phyloP scores from a whole-genome alignment of 2,329 filamentous ascomycete genomes.

The Paraphaeosphaeria sporulosa region DNA sequence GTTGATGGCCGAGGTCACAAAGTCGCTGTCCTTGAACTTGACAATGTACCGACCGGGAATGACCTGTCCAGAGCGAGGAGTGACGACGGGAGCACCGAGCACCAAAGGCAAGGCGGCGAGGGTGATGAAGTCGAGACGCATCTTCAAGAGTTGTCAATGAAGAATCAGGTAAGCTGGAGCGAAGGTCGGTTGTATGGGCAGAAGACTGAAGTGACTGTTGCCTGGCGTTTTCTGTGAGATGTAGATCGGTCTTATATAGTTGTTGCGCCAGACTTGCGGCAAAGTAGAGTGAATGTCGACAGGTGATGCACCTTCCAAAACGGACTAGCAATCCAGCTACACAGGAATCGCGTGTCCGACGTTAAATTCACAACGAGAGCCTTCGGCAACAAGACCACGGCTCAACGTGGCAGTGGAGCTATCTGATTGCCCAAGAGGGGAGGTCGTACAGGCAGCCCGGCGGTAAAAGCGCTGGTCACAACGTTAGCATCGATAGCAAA shows the following conservation, averaged over 20 bases:
- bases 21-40: constrained; percentile 52
- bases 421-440: constrained; percentile 36
- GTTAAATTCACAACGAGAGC: constrained; percentile 20
- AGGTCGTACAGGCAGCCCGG: constrained; percentile 39
- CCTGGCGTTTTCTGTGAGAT: constrained; percentile 27
- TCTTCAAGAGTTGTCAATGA: constrained; percentile 37
- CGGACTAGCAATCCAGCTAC: constrained; percentile 30
- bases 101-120: constrained; percentile 49
- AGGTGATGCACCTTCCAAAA: constrained; percentile 41
- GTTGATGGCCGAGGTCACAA: constrained; percentile 36
- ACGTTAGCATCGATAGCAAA: constrained; percentile 33
- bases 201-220: constrained; percentile 36
- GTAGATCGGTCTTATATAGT: constrained; percentile 41
- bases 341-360: constrained; percentile 27
- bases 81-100: constrained; percentile 50
- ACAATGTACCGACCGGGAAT: constrained; percentile 57
- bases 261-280: constrained; percentile 14
- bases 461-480: constrained; percentile 32
- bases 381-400: constrained; percentile 24
- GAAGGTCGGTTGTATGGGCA: constrained; percentile 29
- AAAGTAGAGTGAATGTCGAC: constrained; percentile 18
- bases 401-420: constrained; percentile 36
- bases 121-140: constrained; percentile 48
- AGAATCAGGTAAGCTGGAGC: constrained; percentile 21
- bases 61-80: constrained; percentile 44